These are phyloP conservation scores for Solanum acaule DNA, from an alignment of 257 asterid genomes.

Conservation along the genomic window DNA sequence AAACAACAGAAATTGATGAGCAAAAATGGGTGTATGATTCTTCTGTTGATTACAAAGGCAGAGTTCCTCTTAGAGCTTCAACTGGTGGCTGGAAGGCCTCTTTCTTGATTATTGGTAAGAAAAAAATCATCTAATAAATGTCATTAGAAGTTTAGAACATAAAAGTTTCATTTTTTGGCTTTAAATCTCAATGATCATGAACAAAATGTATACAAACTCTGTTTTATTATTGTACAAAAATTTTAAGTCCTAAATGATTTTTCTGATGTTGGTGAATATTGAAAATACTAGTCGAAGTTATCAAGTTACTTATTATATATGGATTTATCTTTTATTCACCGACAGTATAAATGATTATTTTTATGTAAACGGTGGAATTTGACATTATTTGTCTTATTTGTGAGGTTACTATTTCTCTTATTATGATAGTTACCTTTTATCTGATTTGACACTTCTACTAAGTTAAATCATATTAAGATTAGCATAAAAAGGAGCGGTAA, in stretches of 20 bases:
- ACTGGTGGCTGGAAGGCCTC: slow-evolving; percentile 96
- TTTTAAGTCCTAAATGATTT: background rate
- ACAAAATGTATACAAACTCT: background rate
- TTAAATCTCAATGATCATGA: background rate
- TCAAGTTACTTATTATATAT: background rate
- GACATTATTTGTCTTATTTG: background rate
- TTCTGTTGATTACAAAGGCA: slow-evolving; percentile 62
- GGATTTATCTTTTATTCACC: background rate
- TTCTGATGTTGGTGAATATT: background rate
- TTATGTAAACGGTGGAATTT: background rate
- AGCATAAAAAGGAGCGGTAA: background rate
- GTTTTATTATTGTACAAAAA: background rate
- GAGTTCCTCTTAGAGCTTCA: slow-evolving; percentile 59
- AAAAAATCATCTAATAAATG: background rate
- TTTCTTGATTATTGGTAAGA: slow-evolving; percentile 68
- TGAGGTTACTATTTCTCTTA: background rate
- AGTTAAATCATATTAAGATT: background rate
- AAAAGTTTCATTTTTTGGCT: background rate
- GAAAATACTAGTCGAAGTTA: background rate
- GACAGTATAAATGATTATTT: background rate
- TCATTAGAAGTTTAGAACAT: background rate
- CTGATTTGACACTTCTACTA: background rate
- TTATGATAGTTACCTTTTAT: background rate
- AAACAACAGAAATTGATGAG: slow-evolving; percentile 25
- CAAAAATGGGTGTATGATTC: slow-evolving; percentile 72